These are phyloP conservation scores for Barbarea vulgaris DNA, from an alignment of 345 rosid genomes.

Conservation along the genomic window DNA sequence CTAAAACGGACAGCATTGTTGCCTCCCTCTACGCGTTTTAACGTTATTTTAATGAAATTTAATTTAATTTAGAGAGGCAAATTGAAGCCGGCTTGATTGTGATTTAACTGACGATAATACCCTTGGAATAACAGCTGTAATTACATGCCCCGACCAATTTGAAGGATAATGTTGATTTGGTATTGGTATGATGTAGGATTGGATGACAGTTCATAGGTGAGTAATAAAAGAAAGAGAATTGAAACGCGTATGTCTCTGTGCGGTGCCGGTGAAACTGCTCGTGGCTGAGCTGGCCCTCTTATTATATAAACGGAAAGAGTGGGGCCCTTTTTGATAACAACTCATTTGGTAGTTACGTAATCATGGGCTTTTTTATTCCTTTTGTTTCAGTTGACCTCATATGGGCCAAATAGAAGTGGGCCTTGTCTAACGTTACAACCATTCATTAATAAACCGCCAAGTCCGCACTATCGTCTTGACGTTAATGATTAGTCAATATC, in stretches of 20 bases:
- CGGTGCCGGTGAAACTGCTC: conserved; percentile 14
- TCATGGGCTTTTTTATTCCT: conserved; percentile 7
- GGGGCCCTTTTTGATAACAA: not conserved
- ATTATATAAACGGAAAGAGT: not conserved
- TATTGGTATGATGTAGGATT: not conserved
- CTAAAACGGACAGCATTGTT: conserved; percentile 39
- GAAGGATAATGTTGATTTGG: conserved; percentile 33
- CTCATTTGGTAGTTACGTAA: not conserved
- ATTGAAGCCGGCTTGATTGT: conserved; percentile 28
- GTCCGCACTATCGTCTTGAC: not conserved
- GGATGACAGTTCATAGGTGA: conserved; percentile 27
- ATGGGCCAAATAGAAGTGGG: not conserved
- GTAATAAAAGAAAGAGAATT: not conserved
- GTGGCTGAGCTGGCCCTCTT: conserved; percentile 40
- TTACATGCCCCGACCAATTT: conserved; percentile 16
- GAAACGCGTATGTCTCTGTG: conserved; percentile 23
- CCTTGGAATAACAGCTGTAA: conserved; percentile 19
- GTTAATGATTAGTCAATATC: not conserved
- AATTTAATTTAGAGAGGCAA: conserved; percentile 6
- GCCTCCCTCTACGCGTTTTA: conserved; percentile 42
- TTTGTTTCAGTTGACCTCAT: not conserved
- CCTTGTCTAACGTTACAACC: not conserved
- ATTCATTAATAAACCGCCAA: no score
- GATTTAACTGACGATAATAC: not conserved
- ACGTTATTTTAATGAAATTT: not conserved